phyloP scores from a whole-genome alignment of 352 stramenopile genomes.

The Pythium utonaiense region DNA sequence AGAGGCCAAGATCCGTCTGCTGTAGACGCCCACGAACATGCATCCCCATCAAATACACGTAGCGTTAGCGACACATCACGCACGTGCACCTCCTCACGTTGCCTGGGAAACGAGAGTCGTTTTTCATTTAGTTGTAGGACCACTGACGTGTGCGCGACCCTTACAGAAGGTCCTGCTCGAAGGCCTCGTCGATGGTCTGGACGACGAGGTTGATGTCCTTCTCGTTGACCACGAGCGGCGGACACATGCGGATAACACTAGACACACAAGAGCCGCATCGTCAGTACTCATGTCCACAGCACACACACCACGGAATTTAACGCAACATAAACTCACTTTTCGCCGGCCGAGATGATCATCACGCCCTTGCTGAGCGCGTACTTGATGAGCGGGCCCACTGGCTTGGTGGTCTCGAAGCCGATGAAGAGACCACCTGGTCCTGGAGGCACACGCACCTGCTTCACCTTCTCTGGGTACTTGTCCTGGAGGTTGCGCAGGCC shows the following conservation, averaged over 20 bases:
- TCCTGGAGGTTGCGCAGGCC: conserved; percentile 59
- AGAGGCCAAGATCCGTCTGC: conserved; percentile 50
- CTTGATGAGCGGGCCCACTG: conserved; percentile 56
- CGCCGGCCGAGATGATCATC: conserved; percentile 78
- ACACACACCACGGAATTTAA: too few species aligned
- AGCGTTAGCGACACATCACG: too few species aligned
- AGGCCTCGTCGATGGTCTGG: conserved; percentile 60
- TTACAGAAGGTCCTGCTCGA: conserved; percentile 55
- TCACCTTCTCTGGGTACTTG: conserved; percentile 71
- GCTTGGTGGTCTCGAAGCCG: conserved; percentile 71
- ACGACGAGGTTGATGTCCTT: conserved; percentile 77
- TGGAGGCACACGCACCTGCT: conserved; percentile 59
- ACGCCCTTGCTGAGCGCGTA: conserved; percentile 73
- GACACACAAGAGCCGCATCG: conserved; percentile 3
- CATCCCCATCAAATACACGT: background rate
- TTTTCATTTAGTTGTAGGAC: background rate
- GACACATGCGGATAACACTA: conserved; percentile 78
- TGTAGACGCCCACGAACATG: conserved; percentile 8
- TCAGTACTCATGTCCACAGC: background rate
- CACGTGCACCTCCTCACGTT: too few species aligned
- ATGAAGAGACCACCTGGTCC: conserved; percentile 75
- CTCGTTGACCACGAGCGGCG: conserved; percentile 76
- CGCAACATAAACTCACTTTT: conserved; percentile 51
- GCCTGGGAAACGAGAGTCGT: background rate
- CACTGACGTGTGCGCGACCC: background rate